A percentile compares a stretch with the other conserved stretches of the same genome.
Evolutionary conservation across 2,329 filamentous ascomycete genomes (phyloP).

Genomic region (Fusarium mundagurra): DNA sequence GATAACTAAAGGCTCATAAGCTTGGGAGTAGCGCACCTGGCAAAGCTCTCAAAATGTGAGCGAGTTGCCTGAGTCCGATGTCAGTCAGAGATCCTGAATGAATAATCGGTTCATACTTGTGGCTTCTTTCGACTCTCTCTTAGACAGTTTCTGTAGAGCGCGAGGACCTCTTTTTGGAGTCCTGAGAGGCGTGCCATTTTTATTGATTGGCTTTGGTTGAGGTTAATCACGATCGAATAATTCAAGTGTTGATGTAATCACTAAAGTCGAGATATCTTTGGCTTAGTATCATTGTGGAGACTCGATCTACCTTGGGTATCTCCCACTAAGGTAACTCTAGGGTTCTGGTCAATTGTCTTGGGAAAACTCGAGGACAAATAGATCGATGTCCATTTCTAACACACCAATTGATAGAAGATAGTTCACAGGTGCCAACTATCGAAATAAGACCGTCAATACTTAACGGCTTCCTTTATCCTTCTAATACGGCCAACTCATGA

Average conservation of each 20-base stretch:
- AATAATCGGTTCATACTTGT: constrained; percentile 55
- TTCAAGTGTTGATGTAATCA: constrained; percentile 13
- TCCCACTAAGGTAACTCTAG: not conserved
- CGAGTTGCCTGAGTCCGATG: constrained; percentile 55
- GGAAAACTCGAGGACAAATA: not conserved
- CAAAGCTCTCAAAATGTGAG: constrained; percentile 70
- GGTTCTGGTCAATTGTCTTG: not conserved
- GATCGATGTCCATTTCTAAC: not conserved
- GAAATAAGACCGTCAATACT: too few relatives aligned
- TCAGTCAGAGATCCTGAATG: constrained; percentile 19
- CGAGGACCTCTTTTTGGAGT: constrained; percentile 87
- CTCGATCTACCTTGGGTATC: not conserved
- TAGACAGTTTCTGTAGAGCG: constrained; percentile 87
- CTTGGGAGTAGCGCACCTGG: constrained; percentile 60
- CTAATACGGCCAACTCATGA: not conserved
- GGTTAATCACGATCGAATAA: not conserved
- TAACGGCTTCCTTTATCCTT: not conserved
- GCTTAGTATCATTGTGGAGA: constrained; percentile 18
- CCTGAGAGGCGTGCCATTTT: constrained; percentile 70
- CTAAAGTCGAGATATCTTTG: not conserved
- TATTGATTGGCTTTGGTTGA: not conserved
- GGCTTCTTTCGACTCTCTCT: constrained; percentile 86
- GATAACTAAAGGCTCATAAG: not conserved
- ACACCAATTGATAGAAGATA: not conserved
- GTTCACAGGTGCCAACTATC: too few relatives aligned